Percentiles rank a stretch among this genome's conserved stretches.
Evolutionary conservation across 2,329 filamentous ascomycete species (phyloP).

Genomic region (Gyromitra esculenta): DNA sequence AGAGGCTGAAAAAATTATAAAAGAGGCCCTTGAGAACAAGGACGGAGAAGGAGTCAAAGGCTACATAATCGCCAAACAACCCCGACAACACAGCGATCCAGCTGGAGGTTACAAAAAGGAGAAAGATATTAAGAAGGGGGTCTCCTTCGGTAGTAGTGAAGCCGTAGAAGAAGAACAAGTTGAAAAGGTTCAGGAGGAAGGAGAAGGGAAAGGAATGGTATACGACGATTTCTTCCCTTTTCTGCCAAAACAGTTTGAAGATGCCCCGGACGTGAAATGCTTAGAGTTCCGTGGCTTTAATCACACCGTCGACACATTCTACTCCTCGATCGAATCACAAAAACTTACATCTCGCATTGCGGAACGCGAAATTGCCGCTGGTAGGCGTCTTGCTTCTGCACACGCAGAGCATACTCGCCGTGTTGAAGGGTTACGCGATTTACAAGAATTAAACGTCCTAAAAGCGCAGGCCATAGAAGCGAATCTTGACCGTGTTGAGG

Average conservation of each 20-base stretch:
- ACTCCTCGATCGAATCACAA: constrained; percentile 90
- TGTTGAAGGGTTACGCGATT: constrained; percentile 82
- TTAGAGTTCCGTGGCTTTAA: constrained; percentile 87
- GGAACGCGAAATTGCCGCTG: constrained; percentile 83
- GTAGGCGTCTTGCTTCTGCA: constrained; percentile 85
- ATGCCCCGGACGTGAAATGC: constrained; percentile 72
- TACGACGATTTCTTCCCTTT: constrained; percentile 98
- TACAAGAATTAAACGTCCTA: constrained; percentile 81
- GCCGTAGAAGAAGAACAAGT: constrained; percentile 61
- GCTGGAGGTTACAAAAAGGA: constrained; percentile 55
- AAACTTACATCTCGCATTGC: constrained; percentile 84
- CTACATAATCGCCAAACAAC: constrained; percentile 83
- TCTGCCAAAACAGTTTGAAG: constrained; percentile 79
- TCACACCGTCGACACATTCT: constrained; percentile 90
- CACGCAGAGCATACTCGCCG: constrained; percentile 83
- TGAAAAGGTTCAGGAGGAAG: constrained; percentile 59
- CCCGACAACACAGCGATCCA: constrained; percentile 60
- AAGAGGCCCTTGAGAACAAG: constrained; percentile 65
- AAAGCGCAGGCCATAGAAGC: constrained; percentile 92
- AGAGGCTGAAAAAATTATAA: constrained; percentile 75
- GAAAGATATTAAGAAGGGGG: constrained; percentile 53
- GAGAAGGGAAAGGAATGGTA: constrained; percentile 65
- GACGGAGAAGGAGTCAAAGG: constrained; percentile 71
- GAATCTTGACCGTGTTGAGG: constrained; percentile 89
- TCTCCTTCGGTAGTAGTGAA: constrained; percentile 52